These are phyloP conservation scores for Rhynchospora breviuscula DNA, from an alignment of 176 grass and related monocot genomes.

Conservation along the genomic window DNA sequence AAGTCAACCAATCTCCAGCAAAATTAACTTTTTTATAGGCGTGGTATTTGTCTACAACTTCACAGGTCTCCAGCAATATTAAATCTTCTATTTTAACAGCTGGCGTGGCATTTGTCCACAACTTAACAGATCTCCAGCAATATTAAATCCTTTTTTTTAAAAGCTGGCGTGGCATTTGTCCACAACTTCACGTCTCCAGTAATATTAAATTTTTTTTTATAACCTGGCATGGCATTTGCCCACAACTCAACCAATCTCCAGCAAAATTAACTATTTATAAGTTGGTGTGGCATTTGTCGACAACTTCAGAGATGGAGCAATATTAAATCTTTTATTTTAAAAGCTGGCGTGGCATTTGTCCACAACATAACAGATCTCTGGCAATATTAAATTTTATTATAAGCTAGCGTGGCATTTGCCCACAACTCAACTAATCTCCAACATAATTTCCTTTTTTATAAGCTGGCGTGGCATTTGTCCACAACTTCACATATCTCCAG, in stretches of 20 bases:
- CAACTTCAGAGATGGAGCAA: no score
- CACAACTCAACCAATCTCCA: not conserved
- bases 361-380: not conserved
- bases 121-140: not conserved
- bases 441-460: not conserved
- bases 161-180: no score
- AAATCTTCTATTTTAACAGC: no score
- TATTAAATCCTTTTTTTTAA: not conserved
- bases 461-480: not conserved
- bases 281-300: no score
- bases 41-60: not conserved
- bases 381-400: not conserved
- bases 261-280: no score
- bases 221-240: no score
- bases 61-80: not conserved
- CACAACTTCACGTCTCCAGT: no score
- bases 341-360: not conserved
- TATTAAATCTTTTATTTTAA: no score
- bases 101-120: not conserved
- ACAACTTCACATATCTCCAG: not conserved
- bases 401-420: not conserved
- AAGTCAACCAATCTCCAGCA: not conserved
- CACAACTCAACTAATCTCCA: not conserved
- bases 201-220: no score
- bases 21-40: not conserved